Evolutionary conservation across 139 green algal genomes (phyloP).

Genomic region (Coccomyxa sp.): DNA sequence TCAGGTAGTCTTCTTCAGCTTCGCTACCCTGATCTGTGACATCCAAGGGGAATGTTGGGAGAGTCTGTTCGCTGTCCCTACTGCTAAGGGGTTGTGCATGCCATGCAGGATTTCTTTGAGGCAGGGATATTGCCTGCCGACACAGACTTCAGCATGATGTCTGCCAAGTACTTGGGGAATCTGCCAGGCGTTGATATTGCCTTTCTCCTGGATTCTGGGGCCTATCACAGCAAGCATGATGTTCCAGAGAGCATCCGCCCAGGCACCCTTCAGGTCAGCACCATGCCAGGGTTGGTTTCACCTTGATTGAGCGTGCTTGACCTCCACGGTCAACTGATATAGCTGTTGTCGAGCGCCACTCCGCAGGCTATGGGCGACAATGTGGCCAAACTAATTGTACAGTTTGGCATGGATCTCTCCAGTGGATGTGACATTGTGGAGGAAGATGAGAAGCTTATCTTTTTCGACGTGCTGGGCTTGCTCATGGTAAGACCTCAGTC

Average conservation of each 20-base stretch:
- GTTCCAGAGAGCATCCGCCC: slow-evolving; percentile 34
- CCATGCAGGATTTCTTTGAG: slow-evolving; percentile 48
- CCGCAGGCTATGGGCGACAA: slow-evolving; percentile 53
- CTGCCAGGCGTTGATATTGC: slow-evolving; percentile 70
- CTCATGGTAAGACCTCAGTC: slow-evolving; percentile 22
- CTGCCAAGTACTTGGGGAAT: background rate
- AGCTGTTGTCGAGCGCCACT: background rate
- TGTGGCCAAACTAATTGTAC: slow-evolving; percentile 18
- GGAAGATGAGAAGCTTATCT: slow-evolving; percentile 6
- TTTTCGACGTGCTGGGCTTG: slow-evolving; percentile 29
- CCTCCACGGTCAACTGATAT: background rate
- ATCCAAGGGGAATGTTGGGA: too few relatives aligned
- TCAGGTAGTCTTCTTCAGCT: slow-evolving; percentile 23
- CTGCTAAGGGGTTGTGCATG: too few relatives aligned
- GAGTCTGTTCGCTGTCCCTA: too few relatives aligned
- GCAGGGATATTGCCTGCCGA: slow-evolving; percentile 66
- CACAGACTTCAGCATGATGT: slow-evolving; percentile 70
- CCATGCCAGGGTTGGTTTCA: background rate
- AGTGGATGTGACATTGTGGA: background rate
- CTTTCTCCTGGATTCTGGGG: slow-evolving; percentile 52
- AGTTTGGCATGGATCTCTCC: slow-evolving; percentile 34
- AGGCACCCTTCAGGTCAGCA: slow-evolving; percentile 54
- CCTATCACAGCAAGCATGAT: slow-evolving; percentile 65
- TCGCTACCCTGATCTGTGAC: background rate
- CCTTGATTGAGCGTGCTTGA: background rate